These are phyloP conservation scores for Schizothecium vesticola DNA, from an alignment of 495 filamentous ascomycete genomes.

Conservation along the genomic window DNA sequence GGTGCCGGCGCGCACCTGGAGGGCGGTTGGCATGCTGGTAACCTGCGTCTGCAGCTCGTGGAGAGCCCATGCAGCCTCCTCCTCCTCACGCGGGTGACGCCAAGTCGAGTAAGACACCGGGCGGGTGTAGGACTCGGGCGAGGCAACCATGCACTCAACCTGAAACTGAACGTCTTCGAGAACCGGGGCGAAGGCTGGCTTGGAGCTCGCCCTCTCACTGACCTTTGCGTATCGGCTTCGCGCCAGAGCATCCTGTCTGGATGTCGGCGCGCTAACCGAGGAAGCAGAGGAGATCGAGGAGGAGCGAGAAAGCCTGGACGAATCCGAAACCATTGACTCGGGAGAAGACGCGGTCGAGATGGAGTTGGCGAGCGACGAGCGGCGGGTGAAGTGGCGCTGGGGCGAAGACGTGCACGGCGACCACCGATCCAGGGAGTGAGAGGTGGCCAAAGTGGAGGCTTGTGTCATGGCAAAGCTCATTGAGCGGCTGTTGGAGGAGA, in stretches of 20 bases:
- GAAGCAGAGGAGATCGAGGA: slow-evolving; percentile 70
- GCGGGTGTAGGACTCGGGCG: slow-evolving; percentile 57
- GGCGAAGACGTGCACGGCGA: slow-evolving; percentile 51
- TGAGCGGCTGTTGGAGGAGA: slow-evolving; percentile 40
- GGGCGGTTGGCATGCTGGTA: slow-evolving; percentile 31
- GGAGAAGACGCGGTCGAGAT: slow-evolving; percentile 76
- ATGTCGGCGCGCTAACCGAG: slow-evolving; percentile 59
- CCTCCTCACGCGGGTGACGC: slow-evolving; percentile 38
- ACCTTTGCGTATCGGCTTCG: slow-evolving; percentile 72
- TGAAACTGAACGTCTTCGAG: slow-evolving; percentile 50
- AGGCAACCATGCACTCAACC: slow-evolving; percentile 52
- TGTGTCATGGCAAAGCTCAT: slow-evolving; percentile 80
- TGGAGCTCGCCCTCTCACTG: slow-evolving; percentile 46
- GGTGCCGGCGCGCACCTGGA: slow-evolving; percentile 27
- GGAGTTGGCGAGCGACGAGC: slow-evolving; percentile 71
- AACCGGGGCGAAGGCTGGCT: slow-evolving; percentile 45
- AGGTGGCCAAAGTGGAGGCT: slow-evolving; percentile 57
- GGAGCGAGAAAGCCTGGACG: slow-evolving; percentile 65
- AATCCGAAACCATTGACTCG: slow-evolving; percentile 87
- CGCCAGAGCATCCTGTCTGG: slow-evolving; percentile 74
- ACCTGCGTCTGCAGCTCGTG: slow-evolving; percentile 53
- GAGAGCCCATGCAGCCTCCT: slow-evolving; percentile 61
- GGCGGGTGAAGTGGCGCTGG: slow-evolving; percentile 56
- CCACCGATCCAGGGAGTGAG: slow-evolving; percentile 54
- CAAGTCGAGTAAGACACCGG: slow-evolving; percentile 45